A percentile compares a stretch with the other conserved stretches of the same genome.
Conservation (phyloP, 306 rosid genomes). For the Vigna trinervia region DNA sequence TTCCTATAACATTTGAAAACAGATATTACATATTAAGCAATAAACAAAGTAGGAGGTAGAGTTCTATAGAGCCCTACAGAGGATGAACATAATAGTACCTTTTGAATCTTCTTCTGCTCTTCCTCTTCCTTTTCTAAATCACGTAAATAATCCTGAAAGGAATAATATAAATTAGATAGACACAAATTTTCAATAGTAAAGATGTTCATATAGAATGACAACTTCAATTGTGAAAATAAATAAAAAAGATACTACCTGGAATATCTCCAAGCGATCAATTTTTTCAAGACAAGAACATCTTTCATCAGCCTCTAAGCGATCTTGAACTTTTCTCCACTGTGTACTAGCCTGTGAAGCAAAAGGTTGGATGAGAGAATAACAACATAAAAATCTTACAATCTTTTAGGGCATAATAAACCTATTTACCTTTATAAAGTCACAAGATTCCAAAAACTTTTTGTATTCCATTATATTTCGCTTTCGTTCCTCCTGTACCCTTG, state of each 20-base stretch:
- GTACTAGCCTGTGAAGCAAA: conserved; percentile 68
- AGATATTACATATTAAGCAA: conserved; percentile 52
- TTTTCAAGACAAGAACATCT: conserved; percentile 90
- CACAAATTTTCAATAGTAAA: conserved; percentile 29
- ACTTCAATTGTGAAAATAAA: conserved; percentile 21
- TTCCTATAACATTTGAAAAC: conserved; percentile 65
- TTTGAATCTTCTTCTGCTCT: conserved; percentile 86
- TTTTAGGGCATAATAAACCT: conserved; percentile 17
- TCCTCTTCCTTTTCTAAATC: conserved; percentile 94
- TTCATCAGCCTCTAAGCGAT: conserved; percentile 90
- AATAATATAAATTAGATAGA: conserved; percentile 44
- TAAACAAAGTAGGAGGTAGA: conserved; percentile 6
- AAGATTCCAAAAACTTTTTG: conserved; percentile 79
- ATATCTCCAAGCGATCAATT: conserved; percentile 79
- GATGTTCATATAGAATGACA: conserved; percentile 14
- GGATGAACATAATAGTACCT: conserved; percentile 58
- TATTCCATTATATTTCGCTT: conserved; percentile 67
- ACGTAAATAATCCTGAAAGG: conserved; percentile 71
- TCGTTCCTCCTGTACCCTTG: conserved; percentile 78
- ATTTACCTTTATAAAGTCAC: conserved; percentile 87
- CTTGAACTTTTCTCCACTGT: conserved; percentile 98
- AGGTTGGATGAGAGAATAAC: conserved; percentile 41
- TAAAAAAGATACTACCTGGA: conserved; percentile 59
- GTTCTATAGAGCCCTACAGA: conserved; percentile 28
- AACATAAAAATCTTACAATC: conserved; percentile 35